Base-by-base conservation (phyloP, 108 stramenopile species). In the Cyclotella kingstonii region DNA sequence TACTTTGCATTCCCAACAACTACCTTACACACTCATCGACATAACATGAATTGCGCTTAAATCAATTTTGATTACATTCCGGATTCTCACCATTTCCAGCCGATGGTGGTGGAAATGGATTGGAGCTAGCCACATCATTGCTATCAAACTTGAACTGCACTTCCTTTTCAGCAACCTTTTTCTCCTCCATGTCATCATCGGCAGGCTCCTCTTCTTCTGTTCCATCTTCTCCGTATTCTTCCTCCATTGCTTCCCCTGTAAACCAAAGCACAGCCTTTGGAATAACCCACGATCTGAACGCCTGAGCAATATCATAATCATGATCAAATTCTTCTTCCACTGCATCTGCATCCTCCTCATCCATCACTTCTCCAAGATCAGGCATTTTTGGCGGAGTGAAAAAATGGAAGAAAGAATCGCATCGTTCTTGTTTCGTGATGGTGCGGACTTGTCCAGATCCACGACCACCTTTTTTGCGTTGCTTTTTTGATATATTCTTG, bases 201-300 rank as follows among this genome's bases (percentile, higher is more conserved):
- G 27, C 62, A 28, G 15, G 54, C 6, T 26, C 58, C 31, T 35
- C 28, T 44, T 49, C 46, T 21, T 42, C 60, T 40, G 45, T 51
- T 5, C 30, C 45, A 5, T 54, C 62, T 0, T 57, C 61, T 15
- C 50, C 70, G 14, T 42, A 48, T 10, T 67, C 79, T 28, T 81
- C 81, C 38, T 71, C 76, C 49, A 74, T 34, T 12, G 84, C 90
- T 60, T 93, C 84, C 7, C 96, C 96, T 17, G 94, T 91, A 72
- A 91, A 97, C 95, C 95, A 97, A 25, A 84, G 40, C 0, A 95
- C 86, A 33, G 94, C 96, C 55, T 94, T 90, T 18, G 91, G 94
- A 64, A 95, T 71, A 47, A 97, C 63, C 40, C 95, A 84, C 22
- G 77, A 79, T 34, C 96, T 74, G 56, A 97, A 82, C 6, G 91